These are phyloP conservation scores for Solanum megistacrolobum DNA, from an alignment of 257 asterid species.

Conservation along the genomic window DNA sequence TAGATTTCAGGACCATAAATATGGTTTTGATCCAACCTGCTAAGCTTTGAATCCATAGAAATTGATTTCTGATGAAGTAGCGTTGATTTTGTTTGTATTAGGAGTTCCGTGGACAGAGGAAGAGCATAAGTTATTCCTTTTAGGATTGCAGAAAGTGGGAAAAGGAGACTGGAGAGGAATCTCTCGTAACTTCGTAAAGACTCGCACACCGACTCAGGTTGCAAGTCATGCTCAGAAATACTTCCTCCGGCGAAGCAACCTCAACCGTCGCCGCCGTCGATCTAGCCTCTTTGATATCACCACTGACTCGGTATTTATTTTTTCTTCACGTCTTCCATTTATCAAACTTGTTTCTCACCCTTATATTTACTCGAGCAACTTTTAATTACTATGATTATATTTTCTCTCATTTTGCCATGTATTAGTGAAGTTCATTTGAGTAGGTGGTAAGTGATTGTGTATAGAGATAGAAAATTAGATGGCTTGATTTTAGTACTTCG, in stretches of 20 bases:
- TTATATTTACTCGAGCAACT: background rate
- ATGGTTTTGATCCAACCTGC: background rate
- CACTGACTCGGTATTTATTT: constrained; percentile 52
- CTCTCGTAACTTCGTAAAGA: constrained; percentile 71
- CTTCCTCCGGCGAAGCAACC: constrained; percentile 64
- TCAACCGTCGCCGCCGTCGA: constrained; percentile 79
- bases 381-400: background rate
- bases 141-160: constrained; percentile 76
- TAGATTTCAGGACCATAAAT: background rate
- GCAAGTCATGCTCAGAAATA: constrained; percentile 95
- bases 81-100: constrained; percentile 4
- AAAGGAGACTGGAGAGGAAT: constrained; percentile 94
- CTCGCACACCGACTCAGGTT: constrained; percentile 91
- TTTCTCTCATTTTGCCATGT: background rate
- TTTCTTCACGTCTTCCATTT: background rate
- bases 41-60: background rate
- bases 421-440: background rate
- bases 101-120: constrained; percentile 96
- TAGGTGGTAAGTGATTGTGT: background rate
- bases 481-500: background rate
- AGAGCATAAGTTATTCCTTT: constrained; percentile 71
- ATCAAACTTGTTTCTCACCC: background rate
- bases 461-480: background rate
- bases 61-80: background rate
- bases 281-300: constrained; percentile 91